These are phyloP conservation scores for Fusarium oxysporum DNA, from an alignment of 2,329 filamentous ascomycete species.

Conservation along the genomic window DNA sequence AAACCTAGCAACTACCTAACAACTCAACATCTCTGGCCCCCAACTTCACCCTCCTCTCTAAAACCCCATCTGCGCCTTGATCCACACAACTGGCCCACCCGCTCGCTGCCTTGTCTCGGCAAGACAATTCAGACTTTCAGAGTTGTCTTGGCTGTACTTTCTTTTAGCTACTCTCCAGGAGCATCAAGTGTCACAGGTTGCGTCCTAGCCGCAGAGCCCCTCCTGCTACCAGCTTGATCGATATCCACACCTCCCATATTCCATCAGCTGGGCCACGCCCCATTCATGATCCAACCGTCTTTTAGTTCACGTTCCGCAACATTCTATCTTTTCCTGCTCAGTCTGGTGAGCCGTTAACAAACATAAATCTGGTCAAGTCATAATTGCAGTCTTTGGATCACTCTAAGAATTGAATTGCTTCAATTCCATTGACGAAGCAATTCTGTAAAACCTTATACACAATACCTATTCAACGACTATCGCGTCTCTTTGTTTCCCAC, in stretches of 20 bases:
- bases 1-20: background rate
- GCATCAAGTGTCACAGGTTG: slow-evolving; percentile 35
- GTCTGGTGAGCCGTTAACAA: background rate
- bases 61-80: slow-evolving; percentile 25
- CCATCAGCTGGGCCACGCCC: slow-evolving; percentile 25
- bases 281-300: slow-evolving; percentile 27
- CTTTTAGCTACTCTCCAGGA: slow-evolving; percentile 9
- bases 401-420: background rate
- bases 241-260: slow-evolving; percentile 34
- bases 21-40: slow-evolving; percentile 16
- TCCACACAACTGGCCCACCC: slow-evolving; percentile 38
- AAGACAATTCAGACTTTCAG: slow-evolving; percentile 9
- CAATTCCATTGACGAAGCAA: background rate
- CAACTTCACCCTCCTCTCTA: slow-evolving; percentile 22
- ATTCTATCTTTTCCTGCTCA: slow-evolving; percentile 12
- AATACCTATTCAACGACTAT: background rate
- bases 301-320: slow-evolving; percentile 4
- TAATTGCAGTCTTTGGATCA: background rate
- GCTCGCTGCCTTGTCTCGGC: slow-evolving; percentile 29
- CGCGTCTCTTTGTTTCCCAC: slow-evolving; percentile 39
- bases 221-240: slow-evolving; percentile 23
- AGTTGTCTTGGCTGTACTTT: slow-evolving; percentile 3
- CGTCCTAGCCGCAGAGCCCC: slow-evolving; percentile 42
- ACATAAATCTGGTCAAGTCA: background rate
- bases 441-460: background rate